A percentile compares a stretch with the other conserved stretches of the same genome.
Conservation (phyloP, 2,329 filamentous ascomycete species). For the Colletotrichum kahawae region DNA sequence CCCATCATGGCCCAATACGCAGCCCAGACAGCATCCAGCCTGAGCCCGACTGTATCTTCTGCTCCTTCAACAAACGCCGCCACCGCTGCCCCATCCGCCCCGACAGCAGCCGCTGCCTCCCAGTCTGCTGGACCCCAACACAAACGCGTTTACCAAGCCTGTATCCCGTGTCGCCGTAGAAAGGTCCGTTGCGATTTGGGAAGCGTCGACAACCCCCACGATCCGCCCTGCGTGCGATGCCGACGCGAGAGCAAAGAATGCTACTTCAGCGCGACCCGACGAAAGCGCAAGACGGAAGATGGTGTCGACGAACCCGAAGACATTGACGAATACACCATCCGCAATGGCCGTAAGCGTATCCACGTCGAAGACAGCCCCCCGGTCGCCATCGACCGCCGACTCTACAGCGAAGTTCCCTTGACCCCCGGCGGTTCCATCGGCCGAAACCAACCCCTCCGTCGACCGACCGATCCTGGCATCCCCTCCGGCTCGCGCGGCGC, state of each 20-base stretch:
- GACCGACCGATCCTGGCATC: slow-evolving; percentile 52
- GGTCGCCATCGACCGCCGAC: slow-evolving; percentile 46
- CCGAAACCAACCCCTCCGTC: slow-evolving; percentile 67
- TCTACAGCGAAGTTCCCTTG: slow-evolving; percentile 62
- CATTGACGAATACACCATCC: slow-evolving; percentile 70
- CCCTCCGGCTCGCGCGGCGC: slow-evolving; percentile 22
- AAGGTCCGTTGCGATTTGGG: slow-evolving; percentile 69
- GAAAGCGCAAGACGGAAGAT: slow-evolving; percentile 83
- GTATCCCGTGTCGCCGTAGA: slow-evolving; percentile 65
- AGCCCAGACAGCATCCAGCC: slow-evolving; percentile 16
- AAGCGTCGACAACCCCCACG: slow-evolving; percentile 90
- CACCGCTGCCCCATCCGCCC: slow-evolving; percentile 9
- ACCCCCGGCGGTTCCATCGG: slow-evolving; percentile 71
- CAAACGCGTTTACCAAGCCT: slow-evolving; percentile 68
- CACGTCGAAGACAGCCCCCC: slow-evolving; percentile 52
- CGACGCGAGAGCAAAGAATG: slow-evolving; percentile 95
- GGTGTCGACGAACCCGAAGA: slow-evolving; percentile 48
- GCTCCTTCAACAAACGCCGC: slow-evolving; percentile 12
- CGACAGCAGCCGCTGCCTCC: neutral
- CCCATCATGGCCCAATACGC: slow-evolving; percentile 31
- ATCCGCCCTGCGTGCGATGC: slow-evolving; percentile 92
- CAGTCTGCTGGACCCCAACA: slow-evolving; percentile 46
- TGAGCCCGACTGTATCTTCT: slow-evolving; percentile 19
- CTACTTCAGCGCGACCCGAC: slow-evolving; percentile 92
- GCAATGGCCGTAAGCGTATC: slow-evolving; percentile 75